Percentiles rank a stretch among this genome's conserved stretches.
Conservation (phyloP, 1,284 basidiomycete genomes). For the Schizophyllum amplum region DNA sequence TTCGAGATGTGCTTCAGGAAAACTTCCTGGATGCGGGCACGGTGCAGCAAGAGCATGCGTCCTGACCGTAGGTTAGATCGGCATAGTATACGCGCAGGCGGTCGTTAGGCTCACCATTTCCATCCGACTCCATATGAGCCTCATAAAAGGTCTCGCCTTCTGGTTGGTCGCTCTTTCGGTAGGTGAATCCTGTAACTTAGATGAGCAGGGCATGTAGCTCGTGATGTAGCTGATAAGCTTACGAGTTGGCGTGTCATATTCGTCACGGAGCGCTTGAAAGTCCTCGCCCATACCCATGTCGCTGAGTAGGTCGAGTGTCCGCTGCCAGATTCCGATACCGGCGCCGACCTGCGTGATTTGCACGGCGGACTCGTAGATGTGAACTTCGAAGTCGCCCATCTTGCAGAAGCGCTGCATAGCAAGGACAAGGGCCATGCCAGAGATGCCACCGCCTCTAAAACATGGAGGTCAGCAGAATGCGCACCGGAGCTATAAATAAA, state of each 20-base stretch:
- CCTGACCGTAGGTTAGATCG: not conserved
- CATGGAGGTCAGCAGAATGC: not conserved
- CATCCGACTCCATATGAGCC: not conserved
- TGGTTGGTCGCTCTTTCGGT: slow-evolving; percentile 18
- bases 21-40: slow-evolving; percentile 24
- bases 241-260: not conserved
- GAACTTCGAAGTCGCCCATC: slow-evolving; percentile 16
- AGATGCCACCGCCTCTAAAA: slow-evolving; percentile 30
- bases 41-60: slow-evolving; percentile 23
- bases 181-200: slow-evolving; percentile 11
- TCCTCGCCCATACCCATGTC: slow-evolving; percentile 21
- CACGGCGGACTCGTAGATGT: slow-evolving; percentile 27
- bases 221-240: not conserved
- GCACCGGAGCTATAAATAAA: not conserved
- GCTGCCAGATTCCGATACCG: slow-evolving; percentile 27
- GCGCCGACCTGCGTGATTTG: slow-evolving; percentile 28
- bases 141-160: slow-evolving; percentile 11
- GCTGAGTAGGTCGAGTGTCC: slow-evolving; percentile 27
- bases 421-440: slow-evolving; percentile 28
- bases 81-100: too few relatives aligned
- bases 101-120: not conserved
- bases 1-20: slow-evolving; percentile 20
- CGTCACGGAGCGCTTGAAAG: not conserved
- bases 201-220: slow-evolving; percentile 8
- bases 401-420: slow-evolving; percentile 17